Evolutionary conservation across 805 yeast genomes (phyloP), one percentile per base, ranked within the genome.

Genomic region (Wickerhamomyces xylosicus): DNA sequence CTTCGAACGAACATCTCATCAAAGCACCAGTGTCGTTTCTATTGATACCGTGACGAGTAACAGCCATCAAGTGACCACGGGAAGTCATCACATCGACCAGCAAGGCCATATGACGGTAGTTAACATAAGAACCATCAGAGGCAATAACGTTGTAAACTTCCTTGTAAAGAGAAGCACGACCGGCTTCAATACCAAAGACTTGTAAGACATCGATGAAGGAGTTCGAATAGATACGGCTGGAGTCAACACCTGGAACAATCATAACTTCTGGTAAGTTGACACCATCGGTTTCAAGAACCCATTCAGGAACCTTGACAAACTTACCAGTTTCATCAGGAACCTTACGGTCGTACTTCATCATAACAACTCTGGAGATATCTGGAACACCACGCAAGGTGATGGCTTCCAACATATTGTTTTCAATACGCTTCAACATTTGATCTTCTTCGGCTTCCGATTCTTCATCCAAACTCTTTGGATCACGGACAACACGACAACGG

Each of bases 281-380:
- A 71, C 99, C 99, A 67, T 92, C 99, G 2, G 98, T 90, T 74
- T 92, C 99, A 60, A 92, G 72, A 31, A 90, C 97, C 97, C 97
- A 92, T 61, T 92, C 97, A 58, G 85, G 89, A 46, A 81, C 81
- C 66, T 87, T 92, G 44, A 76, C 74, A 54, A 68, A 92, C 46
- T 85, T 97, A 51, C 98, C 98, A 36, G 82, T 70, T 33, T 70
- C 80, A 54, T 83, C 87, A 42, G 90, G 83, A 35, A 69, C 56
- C 46, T 74, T 78, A 46, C 74, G 71, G 57, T 82, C 85, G 52
- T 82, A 84, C 57, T 82, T 83, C 89, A 82, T 83, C 89, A 83
- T 82, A 22, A 66, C 71, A 35, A 66, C 71, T 58, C 96, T 84
- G 27, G 85, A 72, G 47, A 92, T 90, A 55, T 95, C 95, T 41